phyloP scores from a whole-genome alignment of 345 rosid species.

The Arabis alpina region DNA sequence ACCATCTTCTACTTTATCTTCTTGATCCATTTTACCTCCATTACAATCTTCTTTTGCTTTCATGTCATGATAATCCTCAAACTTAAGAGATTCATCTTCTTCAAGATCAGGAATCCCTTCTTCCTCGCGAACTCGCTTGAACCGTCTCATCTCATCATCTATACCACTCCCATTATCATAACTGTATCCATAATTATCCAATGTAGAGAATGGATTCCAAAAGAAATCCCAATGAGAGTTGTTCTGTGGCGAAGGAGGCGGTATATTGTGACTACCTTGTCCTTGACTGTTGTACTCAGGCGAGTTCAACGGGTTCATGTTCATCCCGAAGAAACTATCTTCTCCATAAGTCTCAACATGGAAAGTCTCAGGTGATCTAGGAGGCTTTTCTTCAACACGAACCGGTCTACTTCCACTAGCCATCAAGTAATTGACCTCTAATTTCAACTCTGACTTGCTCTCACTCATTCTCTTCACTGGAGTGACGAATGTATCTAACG shows the following conservation, averaged over 20 bases:
- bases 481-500: constrained; percentile 58
- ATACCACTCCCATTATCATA: constrained; percentile 46
- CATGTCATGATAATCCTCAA: no score
- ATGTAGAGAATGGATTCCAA: constrained; percentile 97
- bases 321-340: constrained; percentile 59
- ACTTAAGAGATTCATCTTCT: no score
- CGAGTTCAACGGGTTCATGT: constrained; percentile 25
- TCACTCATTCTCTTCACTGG: constrained; percentile 62
- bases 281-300: constrained; percentile 23
- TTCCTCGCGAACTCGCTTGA: constrained; percentile 83
- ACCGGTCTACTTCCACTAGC: constrained; percentile 71
- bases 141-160: constrained; percentile 71
- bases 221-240: constrained; percentile 91
- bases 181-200: constrained; percentile 73
- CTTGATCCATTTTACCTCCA: no score
- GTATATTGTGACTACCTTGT: constrained; percentile 54
- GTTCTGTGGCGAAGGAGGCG: constrained; percentile 81
- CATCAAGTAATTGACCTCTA: constrained; percentile 62
- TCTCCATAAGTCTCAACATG: constrained; percentile 60
- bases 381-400: constrained; percentile 79
- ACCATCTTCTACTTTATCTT: constrained; percentile 64
- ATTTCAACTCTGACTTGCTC: constrained; percentile 43
- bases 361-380: constrained; percentile 69
- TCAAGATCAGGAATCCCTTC: constrained; percentile 92
- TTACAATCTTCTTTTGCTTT: no score